Base-by-base conservation (phyloP, 257 asterid genomes). In the Schizonepeta tenuifolia region DNA sequence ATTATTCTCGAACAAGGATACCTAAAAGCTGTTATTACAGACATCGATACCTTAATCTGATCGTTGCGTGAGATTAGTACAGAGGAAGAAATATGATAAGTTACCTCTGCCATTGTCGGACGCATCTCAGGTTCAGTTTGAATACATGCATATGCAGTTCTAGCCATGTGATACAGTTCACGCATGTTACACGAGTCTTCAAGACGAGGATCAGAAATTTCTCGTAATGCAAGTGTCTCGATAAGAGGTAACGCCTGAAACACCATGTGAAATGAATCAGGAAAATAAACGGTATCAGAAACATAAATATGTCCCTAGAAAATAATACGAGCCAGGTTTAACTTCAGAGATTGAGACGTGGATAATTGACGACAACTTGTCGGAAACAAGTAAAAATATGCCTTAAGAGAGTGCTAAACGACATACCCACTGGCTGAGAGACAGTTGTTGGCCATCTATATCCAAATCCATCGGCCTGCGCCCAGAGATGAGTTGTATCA, bases 71-170 rank as follows among this genome's bases (percentile, higher is more conserved):
- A 54, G 61, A 55, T 22, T 22, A 26, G 26, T 28, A 14, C 21
- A 21, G 15, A 21, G 35, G 35, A 21, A 40, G 2, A 3, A 38
- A 38, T 8, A 38, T 2, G 36, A 13, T 44, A 44, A 22, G 26
- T 79, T 38, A 90, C 97, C 96, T 90, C 90, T 3, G 84, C 88
- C 96, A 87, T 88, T 54, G 97, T 84, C 40, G 97, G 97, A 70
- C 96, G 84, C 82, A 80, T 80, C 72, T 85, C 87, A 1, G 97
- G 96, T 60, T 86, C 84, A 64, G 84, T 80, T 77, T 86, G 93
- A 75, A 88, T 81, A 47, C 97, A 86, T 70, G 87, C 68, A 70
- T 78, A 88, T 6, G 97, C 93, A 22, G 93, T 79, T 80, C 81
- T 85, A 58, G 90, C 96, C 96, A 90, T 88, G 78, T 84, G 83